Base-by-base conservation (phyloP, 176 grass and related monocot species). In the Ensete ventricosum region DNA sequence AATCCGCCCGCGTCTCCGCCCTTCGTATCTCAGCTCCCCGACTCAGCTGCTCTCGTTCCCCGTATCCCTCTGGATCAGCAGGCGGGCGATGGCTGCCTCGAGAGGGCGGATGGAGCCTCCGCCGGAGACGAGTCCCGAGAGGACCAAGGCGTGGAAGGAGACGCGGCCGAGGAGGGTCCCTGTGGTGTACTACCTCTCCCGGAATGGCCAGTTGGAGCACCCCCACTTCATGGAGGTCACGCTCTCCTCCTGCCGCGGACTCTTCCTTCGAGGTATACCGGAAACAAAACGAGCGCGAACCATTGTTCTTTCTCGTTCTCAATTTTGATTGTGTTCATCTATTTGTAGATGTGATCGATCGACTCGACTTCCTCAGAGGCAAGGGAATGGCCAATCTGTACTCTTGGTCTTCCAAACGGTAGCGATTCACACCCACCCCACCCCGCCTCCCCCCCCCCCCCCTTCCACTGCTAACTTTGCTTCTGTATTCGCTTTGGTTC, bases 171-270 rank as follows among this genome's bases (percentile, higher is more conserved):
- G 74, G n/a, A 77, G 64, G 59, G 74, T 77, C 9, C 74, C 74
- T n/a, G 74, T 77, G 23, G 74, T 77, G 4, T 77, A 77, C 74
- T 77, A 77, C 58, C 74, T 77, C 74, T 77, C 59, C 11, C 43
- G 59, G 43, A 52, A 77, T 24, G 74, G 74, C 34, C 74, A 65
- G 11, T 52, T 77, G 43, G 74, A 77, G 48, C 74, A 77, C 59
- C 74, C 74, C 20, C 74, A 77, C 48, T 77, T 77, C 74, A 77
- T 77, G 74, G 74, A 77, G 57, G 74, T 77, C 59, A 9, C 74
- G 20, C 57, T 77, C 43, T 65, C 74, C 74, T 64, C 74, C 74
- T 14, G 26, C 58, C 48, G 52, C 3, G 74, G 74, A 2, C 74
- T 76, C 58, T 63, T 14, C n/a, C 74, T 76, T 43, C 8, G 74